phyloP scores from a whole-genome alignment of 73 alveolate species.

The Uronychia binucleata region DNA sequence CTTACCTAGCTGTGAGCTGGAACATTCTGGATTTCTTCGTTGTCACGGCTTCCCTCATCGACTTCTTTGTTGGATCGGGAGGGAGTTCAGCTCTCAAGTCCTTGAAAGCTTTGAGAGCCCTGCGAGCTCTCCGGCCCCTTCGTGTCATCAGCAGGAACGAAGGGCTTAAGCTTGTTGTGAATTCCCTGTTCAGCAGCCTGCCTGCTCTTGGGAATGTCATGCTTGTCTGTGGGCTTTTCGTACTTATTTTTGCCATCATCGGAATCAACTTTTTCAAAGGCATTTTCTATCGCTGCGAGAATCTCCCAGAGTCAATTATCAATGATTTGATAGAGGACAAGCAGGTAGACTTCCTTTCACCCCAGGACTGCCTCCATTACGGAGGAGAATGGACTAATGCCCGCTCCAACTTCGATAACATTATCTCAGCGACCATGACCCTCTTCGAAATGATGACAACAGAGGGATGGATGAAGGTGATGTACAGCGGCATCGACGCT shows the following conservation, averaged over 20 bases:
- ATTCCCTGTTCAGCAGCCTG: constrained; percentile 20
- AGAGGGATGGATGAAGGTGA: constrained; percentile 35
- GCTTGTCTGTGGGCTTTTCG: constrained; percentile 17
- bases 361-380: constrained; percentile 9
- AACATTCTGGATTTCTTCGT: constrained; percentile 9
- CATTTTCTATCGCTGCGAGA: constrained; percentile 21
- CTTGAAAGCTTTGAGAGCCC: constrained; percentile 36
- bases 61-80: neutral
- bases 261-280: constrained; percentile 40
- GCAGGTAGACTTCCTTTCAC: neutral
- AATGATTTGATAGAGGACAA: neutral
- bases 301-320: neutral
- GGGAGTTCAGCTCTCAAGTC: constrained; percentile 12
- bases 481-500: constrained; percentile 26
- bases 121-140: constrained; percentile 34
- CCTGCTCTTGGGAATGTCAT: constrained; percentile 33
- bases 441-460: constrained; percentile 35
- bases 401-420: constrained; percentile 25
- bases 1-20: constrained; percentile 6
- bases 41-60: neutral
- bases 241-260: constrained; percentile 41
- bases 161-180: constrained; percentile 31
- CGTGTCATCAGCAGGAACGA: constrained; percentile 4
- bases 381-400: constrained; percentile 31
- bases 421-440: constrained; percentile 9